These are phyloP conservation scores for Garcia nutans DNA, from an alignment of 345 rosid genomes.

Conservation along the genomic window DNA sequence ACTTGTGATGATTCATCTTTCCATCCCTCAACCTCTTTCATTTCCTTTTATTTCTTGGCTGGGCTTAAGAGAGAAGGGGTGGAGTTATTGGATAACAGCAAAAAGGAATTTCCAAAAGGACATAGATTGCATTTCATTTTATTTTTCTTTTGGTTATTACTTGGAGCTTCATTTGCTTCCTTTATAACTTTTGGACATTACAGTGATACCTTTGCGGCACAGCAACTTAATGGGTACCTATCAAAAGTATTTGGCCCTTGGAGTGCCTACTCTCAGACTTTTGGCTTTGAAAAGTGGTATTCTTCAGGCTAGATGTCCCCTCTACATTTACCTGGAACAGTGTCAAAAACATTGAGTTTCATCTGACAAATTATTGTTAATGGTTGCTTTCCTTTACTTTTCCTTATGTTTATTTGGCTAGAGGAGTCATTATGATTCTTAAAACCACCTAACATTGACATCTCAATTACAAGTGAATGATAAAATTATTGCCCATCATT, in stretches of 20 bases:
- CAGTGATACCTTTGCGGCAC: too few species aligned
- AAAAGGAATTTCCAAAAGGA: too few species aligned
- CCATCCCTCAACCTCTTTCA: neutral
- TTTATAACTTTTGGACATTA: too few species aligned
- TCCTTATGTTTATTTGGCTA: neutral
- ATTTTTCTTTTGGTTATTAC: too few species aligned
- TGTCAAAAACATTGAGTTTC: neutral
- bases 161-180: too few species aligned
- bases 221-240: too few species aligned
- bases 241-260: too few species aligned
- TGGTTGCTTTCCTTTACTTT: neutral
- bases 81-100: too few species aligned
- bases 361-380: neutral
- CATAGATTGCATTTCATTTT: too few species aligned
- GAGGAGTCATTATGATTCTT: neutral
- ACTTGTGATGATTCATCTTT: neutral
- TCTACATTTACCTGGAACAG: too few species aligned
- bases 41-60: neutral
- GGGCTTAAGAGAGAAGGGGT: too few species aligned
- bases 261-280: neutral
- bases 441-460: neutral
- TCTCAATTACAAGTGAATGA: neutral
- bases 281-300: neutral
- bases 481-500: neutral
- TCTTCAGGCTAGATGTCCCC: neutral